Conservation (phyloP, 1,284 basidiomycete species). For the Pholiota adiposa region DNA sequence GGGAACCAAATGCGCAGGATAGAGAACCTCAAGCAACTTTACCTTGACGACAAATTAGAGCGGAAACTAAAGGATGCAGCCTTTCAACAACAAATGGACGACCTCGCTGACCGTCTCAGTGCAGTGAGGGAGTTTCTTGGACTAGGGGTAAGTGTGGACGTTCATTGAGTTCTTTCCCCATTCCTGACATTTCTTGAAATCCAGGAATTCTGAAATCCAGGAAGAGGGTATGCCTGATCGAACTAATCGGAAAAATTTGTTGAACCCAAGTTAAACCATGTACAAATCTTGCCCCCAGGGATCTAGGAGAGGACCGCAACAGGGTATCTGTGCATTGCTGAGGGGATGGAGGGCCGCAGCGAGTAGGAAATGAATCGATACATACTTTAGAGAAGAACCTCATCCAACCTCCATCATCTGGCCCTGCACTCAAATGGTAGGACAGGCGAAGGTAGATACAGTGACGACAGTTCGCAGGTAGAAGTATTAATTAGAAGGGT, state of each 20-base stretch:
- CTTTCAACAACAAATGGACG: not conserved
- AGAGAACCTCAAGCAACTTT: not conserved
- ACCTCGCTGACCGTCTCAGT: not conserved
- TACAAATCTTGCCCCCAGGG: not conserved
- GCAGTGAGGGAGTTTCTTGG: not conserved
- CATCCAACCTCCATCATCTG: no score
- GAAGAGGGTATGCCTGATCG: not conserved
- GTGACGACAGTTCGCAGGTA: no score
- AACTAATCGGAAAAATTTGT: not conserved
- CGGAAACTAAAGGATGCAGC: not conserved
- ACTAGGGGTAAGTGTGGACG: not conserved
- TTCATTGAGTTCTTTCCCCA: not conserved
- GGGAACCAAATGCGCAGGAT: not conserved
- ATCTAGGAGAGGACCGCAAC: no score
- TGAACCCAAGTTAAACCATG: not conserved
- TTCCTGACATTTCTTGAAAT: not conserved
- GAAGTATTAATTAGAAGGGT: no score
- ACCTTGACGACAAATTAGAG: not conserved
- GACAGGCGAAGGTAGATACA: no score
- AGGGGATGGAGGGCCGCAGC: no score
- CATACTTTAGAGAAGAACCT: no score
- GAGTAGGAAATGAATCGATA: no score
- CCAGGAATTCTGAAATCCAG: not conserved
- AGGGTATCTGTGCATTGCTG: no score
- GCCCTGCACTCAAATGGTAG: no score